Evolutionary conservation across 1,139 yeast species (phyloP).

Genomic region (Yamadazyma atmosphaerica): DNA sequence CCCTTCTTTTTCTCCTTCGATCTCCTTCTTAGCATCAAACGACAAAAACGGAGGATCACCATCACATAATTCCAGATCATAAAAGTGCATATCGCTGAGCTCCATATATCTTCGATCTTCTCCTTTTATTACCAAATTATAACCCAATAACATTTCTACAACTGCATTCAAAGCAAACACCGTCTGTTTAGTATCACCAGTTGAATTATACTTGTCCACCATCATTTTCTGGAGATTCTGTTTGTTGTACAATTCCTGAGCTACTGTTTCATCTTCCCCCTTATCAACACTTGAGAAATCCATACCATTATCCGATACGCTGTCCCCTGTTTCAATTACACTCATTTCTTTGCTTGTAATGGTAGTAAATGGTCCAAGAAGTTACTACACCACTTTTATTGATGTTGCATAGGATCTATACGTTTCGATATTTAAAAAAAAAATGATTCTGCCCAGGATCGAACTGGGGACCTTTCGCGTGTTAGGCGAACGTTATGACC

Average conservation of each 20-base stretch:
- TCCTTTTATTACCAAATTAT: slow-evolving; percentile 6
- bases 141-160: slow-evolving; percentile 24
- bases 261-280: too few relatives aligned
- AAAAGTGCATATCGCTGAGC: slow-evolving; percentile 3
- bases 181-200: background rate
- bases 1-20: slow-evolving; percentile 1
- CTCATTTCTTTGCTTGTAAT: too few relatives aligned
- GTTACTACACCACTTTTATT: too few relatives aligned
- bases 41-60: slow-evolving; percentile 4
- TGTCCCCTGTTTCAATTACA: too few relatives aligned
- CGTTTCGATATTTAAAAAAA: too few relatives aligned
- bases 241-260: slow-evolving; percentile 3
- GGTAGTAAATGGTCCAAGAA: too few relatives aligned
- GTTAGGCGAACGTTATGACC: slow-evolving; percentile 70
- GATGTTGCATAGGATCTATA: too few relatives aligned
- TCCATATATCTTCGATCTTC: slow-evolving; percentile 6
- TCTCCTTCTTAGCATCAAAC: background rate
- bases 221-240: background rate
- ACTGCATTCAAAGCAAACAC: slow-evolving; percentile 28
- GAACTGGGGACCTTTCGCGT: slow-evolving; percentile 99
- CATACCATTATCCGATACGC: too few relatives aligned
- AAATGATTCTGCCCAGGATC: slow-evolving; percentile 96
- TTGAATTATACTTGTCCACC: background rate
- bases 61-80: background rate
- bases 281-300: too few relatives aligned